phyloP scores from a whole-genome alignment of 2,329 filamentous ascomycete genomes.

The Chaetomiaceae sp. region DNA sequence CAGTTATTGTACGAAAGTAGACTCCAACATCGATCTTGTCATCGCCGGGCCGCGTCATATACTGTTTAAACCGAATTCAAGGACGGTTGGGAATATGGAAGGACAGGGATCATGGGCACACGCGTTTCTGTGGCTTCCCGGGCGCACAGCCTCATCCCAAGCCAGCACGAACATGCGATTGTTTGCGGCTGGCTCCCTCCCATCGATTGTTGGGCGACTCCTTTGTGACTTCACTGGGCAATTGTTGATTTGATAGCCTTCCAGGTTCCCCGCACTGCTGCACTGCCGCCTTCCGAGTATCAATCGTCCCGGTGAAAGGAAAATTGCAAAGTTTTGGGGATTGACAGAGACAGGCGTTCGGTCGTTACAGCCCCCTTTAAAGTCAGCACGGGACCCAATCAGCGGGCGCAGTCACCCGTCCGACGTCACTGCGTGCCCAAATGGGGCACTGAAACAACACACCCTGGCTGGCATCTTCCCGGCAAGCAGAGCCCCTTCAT shows the following conservation, averaged over 20 bases:
- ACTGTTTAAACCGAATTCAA: not conserved
- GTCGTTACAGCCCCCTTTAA: constrained; percentile 12
- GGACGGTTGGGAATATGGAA: not conserved
- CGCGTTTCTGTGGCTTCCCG: constrained; percentile 14
- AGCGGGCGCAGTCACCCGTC: constrained; percentile 3
- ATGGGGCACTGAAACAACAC: constrained; percentile 25
- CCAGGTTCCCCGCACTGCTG: not conserved
- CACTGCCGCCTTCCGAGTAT: not conserved
- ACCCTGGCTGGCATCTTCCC: constrained; percentile 21
- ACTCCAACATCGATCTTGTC: too few relatives aligned
- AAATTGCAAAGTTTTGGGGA: not conserved
- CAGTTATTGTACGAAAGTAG: too few relatives aligned
- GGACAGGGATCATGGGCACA: constrained; percentile 1
- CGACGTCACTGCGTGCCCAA: constrained; percentile 20
- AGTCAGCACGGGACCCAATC: constrained; percentile 19
- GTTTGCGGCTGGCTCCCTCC: too few relatives aligned
- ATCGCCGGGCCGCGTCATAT: not conserved
- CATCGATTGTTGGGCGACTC: too few relatives aligned
- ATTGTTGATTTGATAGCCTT: too few relatives aligned
- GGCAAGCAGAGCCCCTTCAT: constrained; percentile 27
- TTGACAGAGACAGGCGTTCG: not conserved
- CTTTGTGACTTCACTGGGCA: too few relatives aligned
- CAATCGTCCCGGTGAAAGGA: not conserved
- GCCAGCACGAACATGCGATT: not conserved
- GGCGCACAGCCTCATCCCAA: constrained; percentile 11